Conservation (phyloP, 306 rosid species). For the Vigna nakashimae region DNA sequence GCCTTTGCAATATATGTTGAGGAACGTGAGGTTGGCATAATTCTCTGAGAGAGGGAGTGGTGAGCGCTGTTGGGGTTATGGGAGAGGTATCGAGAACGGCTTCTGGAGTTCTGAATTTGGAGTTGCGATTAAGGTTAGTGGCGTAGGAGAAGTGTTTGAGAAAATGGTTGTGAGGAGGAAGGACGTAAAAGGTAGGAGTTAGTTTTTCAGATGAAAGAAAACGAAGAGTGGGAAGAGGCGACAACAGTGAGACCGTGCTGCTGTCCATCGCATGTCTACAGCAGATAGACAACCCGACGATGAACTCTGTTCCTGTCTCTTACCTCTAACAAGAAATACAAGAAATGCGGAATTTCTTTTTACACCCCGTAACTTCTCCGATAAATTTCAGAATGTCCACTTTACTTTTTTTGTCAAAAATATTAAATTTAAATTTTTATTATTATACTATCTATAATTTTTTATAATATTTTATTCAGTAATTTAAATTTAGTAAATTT, state of each 20-base stretch:
- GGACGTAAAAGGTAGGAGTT: background rate
- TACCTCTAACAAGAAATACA: no score
- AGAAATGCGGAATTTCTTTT: no score
- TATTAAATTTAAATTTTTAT: no score
- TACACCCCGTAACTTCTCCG: no score
- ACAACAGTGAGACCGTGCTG: constrained; percentile 11
- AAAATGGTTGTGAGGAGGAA: constrained; percentile 38
- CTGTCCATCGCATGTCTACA: background rate
- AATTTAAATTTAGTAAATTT: no score
- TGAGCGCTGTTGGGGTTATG: background rate
- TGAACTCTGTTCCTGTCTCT: no score
- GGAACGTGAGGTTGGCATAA: constrained; percentile 72
- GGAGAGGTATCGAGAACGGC: constrained; percentile 52
- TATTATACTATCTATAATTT: no score
- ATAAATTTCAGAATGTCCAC: no score
- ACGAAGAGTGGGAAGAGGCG: constrained; percentile 36
- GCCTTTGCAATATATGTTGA: constrained; percentile 64
- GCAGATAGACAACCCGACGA: background rate
- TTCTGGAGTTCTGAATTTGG: constrained; percentile 43
- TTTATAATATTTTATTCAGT: no score
- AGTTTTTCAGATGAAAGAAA: constrained; percentile 20
- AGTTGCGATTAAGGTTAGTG: constrained; percentile 2
- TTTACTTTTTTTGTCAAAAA: no score
- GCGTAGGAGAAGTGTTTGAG: constrained; percentile 13
- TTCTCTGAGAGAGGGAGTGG: constrained; percentile 58